Base-by-base conservation (phyloP, 2,329 filamentous ascomycete species). In the Blastomyces emzantsi region DNA sequence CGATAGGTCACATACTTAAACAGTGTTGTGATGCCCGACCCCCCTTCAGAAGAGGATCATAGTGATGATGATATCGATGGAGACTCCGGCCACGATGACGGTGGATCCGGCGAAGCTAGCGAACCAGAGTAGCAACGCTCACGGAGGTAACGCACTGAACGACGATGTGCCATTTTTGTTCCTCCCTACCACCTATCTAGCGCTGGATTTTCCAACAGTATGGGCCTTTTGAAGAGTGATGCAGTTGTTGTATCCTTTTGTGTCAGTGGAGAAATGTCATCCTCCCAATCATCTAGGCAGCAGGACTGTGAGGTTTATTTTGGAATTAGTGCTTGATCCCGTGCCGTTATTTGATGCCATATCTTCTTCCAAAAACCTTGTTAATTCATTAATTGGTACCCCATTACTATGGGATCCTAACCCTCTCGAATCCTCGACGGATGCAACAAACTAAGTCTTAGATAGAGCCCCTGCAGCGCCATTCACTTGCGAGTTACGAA, bases 11-110 rank as follows among this genome's bases (percentile, higher is more conserved):
- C 85, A 39, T 90, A 89, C 74, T 74, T 91, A 65, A 92, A 91
- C 70, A 83, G 81, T 64, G 81, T 89, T 54, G 87, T 90, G 64
- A 89, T 89, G 87, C 88, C 89, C 2, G 89, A 91, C 71, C 81
- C 80, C 7, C 80, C 80, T 17, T 77, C 78, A 13, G 71, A 73
- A 5, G 77, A 78, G 39, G 59, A 52, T 61, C 72, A 72, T 9
- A 73, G 73, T 13, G 76, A 75, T 5, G 75, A 75, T 0, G 76
- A 69, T 25, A 51, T 52, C 17, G 59, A 51, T 47, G 66, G 59
- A 47, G 67, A 65, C 39, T 61, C 67, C 19, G 64, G 60, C 45
- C 64, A 66, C 60, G 66, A 64, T 41, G 61, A 62, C 15, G 36
- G 25, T 45, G 62, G 64, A 22, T n/a, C 57, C 13, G 28, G 41